phyloP scores from a whole-genome alignment of 441 rosid species.

The Croton setiger region DNA sequence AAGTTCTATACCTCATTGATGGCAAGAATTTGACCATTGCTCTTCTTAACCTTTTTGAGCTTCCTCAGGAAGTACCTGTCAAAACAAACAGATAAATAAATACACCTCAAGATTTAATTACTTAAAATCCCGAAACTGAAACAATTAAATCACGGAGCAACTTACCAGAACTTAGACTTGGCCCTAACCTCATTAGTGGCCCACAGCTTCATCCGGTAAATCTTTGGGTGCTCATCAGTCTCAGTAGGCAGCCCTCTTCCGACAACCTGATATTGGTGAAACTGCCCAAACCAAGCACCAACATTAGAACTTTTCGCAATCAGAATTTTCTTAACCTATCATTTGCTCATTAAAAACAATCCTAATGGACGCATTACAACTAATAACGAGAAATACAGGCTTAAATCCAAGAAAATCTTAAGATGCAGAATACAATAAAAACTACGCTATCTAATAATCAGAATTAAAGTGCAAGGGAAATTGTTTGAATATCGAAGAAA shows the following conservation, averaged over 20 bases:
- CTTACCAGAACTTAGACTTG: slow-evolving; percentile 48
- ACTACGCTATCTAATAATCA: too few relatives aligned
- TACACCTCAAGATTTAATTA: not conserved
- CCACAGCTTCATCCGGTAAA: slow-evolving; percentile 50
- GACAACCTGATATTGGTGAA: slow-evolving; percentile 48
- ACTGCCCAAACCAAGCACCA: slow-evolving; percentile 20
- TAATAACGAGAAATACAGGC: too few relatives aligned
- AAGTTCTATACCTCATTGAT: slow-evolving; percentile 40
- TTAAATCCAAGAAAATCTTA: too few relatives aligned
- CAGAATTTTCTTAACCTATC: too few relatives aligned
- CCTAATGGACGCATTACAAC: too few relatives aligned
- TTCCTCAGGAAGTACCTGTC: slow-evolving; percentile 45
- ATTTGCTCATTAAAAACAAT: too few relatives aligned
- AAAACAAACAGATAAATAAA: not conserved
- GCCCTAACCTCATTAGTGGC: slow-evolving; percentile 45
- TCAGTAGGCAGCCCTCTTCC: slow-evolving; percentile 45
- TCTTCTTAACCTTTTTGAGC: slow-evolving; percentile 49
- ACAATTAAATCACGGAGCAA: not conserved
- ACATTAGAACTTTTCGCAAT: not conserved
- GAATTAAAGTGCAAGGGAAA: too few relatives aligned
- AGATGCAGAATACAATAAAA: too few relatives aligned
- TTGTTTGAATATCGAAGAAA: not conserved
- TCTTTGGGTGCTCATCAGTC: slow-evolving; percentile 40
- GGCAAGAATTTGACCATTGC: slow-evolving; percentile 44
- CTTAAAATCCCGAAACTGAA: not conserved